phyloP scores from a whole-genome alignment of 192 early-diverging fungal genomes.

The Podila epicladia region DNA sequence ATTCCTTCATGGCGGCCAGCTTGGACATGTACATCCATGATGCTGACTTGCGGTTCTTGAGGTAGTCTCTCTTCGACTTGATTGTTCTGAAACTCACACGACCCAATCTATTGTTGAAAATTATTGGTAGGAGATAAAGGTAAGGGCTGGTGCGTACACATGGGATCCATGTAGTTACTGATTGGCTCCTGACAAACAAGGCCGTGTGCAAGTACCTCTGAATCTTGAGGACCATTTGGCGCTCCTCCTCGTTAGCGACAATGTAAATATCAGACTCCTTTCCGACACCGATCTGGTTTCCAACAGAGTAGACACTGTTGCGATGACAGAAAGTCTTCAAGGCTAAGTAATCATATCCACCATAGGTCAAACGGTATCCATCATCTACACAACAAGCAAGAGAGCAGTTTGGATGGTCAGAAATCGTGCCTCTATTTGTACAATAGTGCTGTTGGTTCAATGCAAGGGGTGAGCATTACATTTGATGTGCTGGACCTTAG shows the following conservation, averaged over 20 bases:
- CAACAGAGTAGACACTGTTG: slow-evolving; percentile 90
- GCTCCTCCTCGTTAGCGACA: slow-evolving; percentile 92
- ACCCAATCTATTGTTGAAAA: slow-evolving; percentile 74
- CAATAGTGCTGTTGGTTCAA: slow-evolving; percentile 55
- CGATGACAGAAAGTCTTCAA: slow-evolving; percentile 92
- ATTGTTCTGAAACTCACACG: slow-evolving; percentile 96
- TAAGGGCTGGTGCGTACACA: background rate
- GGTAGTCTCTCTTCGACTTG: slow-evolving; percentile 97
- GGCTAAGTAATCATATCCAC: slow-evolving; percentile 99
- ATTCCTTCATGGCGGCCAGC: slow-evolving; percentile 98
- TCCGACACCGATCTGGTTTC: slow-evolving; percentile 99
- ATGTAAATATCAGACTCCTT: slow-evolving; percentile 99
- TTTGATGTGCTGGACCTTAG: slow-evolving; percentile 82
- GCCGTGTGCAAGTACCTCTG: slow-evolving; percentile 68
- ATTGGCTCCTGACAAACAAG: background rate
- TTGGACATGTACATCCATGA: slow-evolving; percentile 99
- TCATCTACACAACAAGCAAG: slow-evolving; percentile 66
- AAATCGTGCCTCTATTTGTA: slow-evolving; percentile 57
- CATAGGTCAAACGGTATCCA: slow-evolving; percentile 97
- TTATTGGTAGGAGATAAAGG: background rate
- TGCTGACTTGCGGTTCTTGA: slow-evolving; percentile 91
- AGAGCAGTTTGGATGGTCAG: background rate
- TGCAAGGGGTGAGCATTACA: slow-evolving; percentile 58
- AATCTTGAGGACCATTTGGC: slow-evolving; percentile 94
- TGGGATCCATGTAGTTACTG: background rate